Conservation (phyloP, 148 eudicot species). For the Vaccinium myrtillus region DNA sequence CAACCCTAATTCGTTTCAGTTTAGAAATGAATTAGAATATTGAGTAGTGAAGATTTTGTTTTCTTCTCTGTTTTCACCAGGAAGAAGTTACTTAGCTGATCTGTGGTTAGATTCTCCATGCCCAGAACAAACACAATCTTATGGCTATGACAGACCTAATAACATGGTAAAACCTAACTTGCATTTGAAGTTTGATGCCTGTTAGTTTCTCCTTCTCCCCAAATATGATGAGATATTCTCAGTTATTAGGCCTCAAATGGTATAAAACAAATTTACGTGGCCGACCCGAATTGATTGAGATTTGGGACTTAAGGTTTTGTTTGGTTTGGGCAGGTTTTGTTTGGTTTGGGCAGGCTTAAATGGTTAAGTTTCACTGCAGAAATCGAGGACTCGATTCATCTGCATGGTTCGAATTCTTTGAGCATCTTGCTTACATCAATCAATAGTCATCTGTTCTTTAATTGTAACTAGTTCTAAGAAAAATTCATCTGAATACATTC, state of each 20-base stretch:
- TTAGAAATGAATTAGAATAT: neutral
- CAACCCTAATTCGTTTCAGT: neutral
- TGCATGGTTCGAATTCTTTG: neutral
- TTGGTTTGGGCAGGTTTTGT: no score
- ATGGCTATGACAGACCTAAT: neutral
- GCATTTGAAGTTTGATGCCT: conserved; percentile 1
- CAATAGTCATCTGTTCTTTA: neutral
- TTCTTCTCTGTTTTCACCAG: neutral
- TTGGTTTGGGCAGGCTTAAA: neutral
- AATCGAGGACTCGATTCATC: neutral
- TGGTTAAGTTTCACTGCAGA: conserved; percentile 7
- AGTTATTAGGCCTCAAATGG: neutral
- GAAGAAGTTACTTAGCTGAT: neutral
- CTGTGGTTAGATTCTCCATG: neutral
- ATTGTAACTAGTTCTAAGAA: neutral
- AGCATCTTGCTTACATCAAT: neutral
- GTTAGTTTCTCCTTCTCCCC: neutral
- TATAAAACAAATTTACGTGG: no score
- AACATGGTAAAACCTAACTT: neutral
- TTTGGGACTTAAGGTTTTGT: no score
- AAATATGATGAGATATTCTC: neutral
- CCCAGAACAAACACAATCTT: neutral
- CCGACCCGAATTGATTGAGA: no score
- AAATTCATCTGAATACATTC: neutral
- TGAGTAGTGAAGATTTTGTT: neutral